Base-by-base conservation (phyloP, 768 basidiomycete genomes). In the Boletus vinaceobasis region DNA sequence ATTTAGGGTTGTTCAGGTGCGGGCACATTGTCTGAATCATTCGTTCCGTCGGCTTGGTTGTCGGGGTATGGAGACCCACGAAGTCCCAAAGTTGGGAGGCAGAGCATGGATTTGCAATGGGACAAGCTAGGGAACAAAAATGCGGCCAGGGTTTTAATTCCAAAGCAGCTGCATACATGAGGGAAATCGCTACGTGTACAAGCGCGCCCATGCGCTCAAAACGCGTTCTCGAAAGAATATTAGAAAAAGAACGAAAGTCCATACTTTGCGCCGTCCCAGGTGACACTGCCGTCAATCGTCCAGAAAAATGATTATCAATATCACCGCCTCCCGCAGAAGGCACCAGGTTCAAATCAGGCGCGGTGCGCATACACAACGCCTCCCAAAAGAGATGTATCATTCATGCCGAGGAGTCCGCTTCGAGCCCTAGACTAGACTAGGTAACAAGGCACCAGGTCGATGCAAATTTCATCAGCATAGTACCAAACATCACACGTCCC, bases 261-360 rank as follows among this genome's bases (percentile, higher is more conserved):
- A 31, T 56, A 65, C 60, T 58, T 58, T 59, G 53, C 61, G 66
- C 60, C 51, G 47, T 33, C 55, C 39, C 54, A 21, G 42, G 43
- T 39, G 40, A 58, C 43, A 31, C 31, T 39, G n/a, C 17, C n/a
- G 19, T 10, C 29, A 8, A 36, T 38, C 31, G 11, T 5, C 15
- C 7, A 23, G 27, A 31, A 49, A 37, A 48, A 61, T 31, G 26
- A 55, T 47, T 40, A 26, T 27, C 10, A 38, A 53, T 39, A 43
- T 45, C 43, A 44, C 53, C 33, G 40, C 55, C 17, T 39, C 39
- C 32, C 7, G 42, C 43, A 47, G 42, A 39, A 55, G 9, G 50
- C 15, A 52, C 52, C 21, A 13, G n/a, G 14, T 42, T 19, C 36
- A 23, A 23, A 40, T 19, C 32, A 43, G 50, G 63, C 31, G 55